Base-by-base conservation (phyloP, 805 yeast species). In the Ogataea wickerhamii region DNA sequence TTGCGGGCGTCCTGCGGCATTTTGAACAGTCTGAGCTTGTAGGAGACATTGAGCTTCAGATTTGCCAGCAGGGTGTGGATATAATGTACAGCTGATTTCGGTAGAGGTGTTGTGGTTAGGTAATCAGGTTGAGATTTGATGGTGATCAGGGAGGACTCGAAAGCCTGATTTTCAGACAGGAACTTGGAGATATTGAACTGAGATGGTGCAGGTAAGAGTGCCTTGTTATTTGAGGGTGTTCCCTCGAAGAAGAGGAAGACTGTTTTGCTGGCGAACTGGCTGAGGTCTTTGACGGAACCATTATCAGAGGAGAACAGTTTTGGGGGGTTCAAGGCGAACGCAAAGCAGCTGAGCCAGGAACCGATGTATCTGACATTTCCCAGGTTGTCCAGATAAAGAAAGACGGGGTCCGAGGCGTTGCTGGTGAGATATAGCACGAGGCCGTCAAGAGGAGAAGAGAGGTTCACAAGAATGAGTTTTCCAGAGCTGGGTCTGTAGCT, bases 211-310 rank as follows among this genome's bases (percentile, higher is more conserved):
- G 87, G 78, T 44, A 89, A 67, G 1, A 89, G 55, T 0, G 88
- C 79, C 44, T 80, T 79, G 35, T 94, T 93, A 55, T 89, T 91
- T 0, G 95, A 78, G 0, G 95, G 71, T 0, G 95, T 85, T 0
- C 95, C 95, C 53, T 88, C 97, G 3, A 81, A 69, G 41, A 87
- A 77, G 17, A 83, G 48, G 36, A 72, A 80, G 4, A 78, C 68
- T 0, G 68, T 63, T 28, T 72, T 70, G n/a, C 68, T 66, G 3
- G 58, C 55, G 16, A 60, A 51, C 20, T 55, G 47, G 1, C 49
- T 30, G 17, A 63, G 38, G 27, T 57, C 60, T 10, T 27, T 34
- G 13, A 40, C 34, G 1, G 36, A n/a, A 3, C 20, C 26, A n/a
- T 20, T 32, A 18, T 24, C 21, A 14, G 11, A 16, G 8, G 33